Evolutionary conservation across 305 asterid species (phyloP).

Genomic region (Petunia hybrid): DNA sequence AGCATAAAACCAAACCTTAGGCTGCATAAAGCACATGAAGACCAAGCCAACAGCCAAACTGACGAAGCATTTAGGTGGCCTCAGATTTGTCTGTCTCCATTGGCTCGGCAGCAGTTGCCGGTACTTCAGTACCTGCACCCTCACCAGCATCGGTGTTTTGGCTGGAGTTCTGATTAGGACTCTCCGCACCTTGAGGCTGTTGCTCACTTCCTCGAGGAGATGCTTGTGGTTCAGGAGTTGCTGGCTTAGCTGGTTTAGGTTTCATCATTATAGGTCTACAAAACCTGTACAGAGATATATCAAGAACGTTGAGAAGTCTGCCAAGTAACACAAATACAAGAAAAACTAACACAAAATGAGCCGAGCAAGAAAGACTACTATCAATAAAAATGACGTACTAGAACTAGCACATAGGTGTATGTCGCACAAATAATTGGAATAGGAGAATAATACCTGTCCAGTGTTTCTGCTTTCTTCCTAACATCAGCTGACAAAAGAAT

Average conservation of each 20-base stretch:
- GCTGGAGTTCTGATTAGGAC: neutral
- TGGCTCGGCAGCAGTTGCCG: slow-evolving; percentile 52
- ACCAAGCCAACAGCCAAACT: neutral
- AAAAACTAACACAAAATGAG: neutral
- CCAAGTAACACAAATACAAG: neutral
- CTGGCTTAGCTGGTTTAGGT: slow-evolving; percentile 78
- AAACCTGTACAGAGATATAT: slow-evolving; percentile 45
- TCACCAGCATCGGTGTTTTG: slow-evolving; percentile 40
- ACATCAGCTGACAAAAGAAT: slow-evolving; percentile 72
- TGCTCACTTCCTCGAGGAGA: slow-evolving; percentile 62
- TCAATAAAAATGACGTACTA: neutral
- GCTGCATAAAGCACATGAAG: neutral
- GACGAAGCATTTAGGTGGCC: slow-evolving; percentile 29
- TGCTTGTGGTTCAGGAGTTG: slow-evolving; percentile 56
- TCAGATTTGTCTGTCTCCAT: slow-evolving; percentile 59
- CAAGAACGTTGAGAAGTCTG: too few relatives aligned
- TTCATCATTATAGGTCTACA: slow-evolving; percentile 81
- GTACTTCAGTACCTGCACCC: slow-evolving; percentile 44
- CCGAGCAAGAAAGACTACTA: neutral
- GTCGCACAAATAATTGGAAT: too few relatives aligned
- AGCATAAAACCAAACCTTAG: neutral
- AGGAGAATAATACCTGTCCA: slow-evolving; percentile 64
- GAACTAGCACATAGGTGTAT: neutral
- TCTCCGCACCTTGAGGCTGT: slow-evolving; percentile 48
- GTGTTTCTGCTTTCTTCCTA: slow-evolving; percentile 78